Evolutionary conservation across 768 basidiomycete genomes (phyloP).

Genomic region (Melanogaster broomeanus): DNA sequence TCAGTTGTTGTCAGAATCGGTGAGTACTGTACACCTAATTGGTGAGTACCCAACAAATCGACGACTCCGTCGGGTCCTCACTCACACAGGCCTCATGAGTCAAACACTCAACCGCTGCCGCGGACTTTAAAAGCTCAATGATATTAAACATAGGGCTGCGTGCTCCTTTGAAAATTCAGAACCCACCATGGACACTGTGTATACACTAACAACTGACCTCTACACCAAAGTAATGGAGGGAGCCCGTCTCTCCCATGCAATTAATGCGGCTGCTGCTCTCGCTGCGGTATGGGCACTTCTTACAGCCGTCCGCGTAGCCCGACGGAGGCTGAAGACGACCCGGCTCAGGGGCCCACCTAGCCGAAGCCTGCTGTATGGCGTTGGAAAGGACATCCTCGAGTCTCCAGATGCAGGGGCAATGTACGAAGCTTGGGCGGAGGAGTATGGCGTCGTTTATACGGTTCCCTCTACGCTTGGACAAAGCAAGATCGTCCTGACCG

Average conservation of each 20-base stretch:
- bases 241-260: background rate
- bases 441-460: slow-evolving; percentile 49
- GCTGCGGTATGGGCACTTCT: slow-evolving; percentile 4
- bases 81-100: no score
- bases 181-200: background rate
- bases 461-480: slow-evolving; percentile 41
- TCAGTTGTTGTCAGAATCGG: no score
- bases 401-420: slow-evolving; percentile 31
- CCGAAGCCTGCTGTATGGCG: slow-evolving; percentile 19
- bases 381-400: background rate
- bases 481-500: slow-evolving; percentile 39
- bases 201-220: background rate
- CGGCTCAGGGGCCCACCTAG: slow-evolving; percentile 20
- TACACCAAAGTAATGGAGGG: background rate
- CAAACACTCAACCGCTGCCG: background rate
- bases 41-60: no score
- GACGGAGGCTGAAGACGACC: slow-evolving; percentile 16
- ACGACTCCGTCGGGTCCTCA: no score
- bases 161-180: background rate
- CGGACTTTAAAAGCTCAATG: no score
- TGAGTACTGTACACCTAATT: no score
- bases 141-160: no score
- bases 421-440: slow-evolving; percentile 47
- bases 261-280: background rate
- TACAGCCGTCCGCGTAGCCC: slow-evolving; percentile 2